Evolutionary conservation across 2,329 filamentous ascomycete species (phyloP).

Genomic region (Fusarium nodosum): DNA sequence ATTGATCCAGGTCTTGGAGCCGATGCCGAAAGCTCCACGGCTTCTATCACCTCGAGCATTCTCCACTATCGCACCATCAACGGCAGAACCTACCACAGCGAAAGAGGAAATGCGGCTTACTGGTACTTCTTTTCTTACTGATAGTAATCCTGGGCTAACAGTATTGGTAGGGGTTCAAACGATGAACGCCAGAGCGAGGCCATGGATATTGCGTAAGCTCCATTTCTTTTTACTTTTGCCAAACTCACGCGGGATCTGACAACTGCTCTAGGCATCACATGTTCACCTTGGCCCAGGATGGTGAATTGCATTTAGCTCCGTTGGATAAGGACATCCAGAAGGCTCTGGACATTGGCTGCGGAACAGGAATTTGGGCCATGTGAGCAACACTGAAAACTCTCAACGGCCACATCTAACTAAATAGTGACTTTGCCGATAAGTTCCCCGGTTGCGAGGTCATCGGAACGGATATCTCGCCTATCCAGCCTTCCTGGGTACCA

Average conservation of each 20-base stretch:
- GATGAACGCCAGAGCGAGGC: conserved; percentile 28
- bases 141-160: neutral
- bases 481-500: conserved; percentile 37
- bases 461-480: conserved; percentile 40
- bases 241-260: neutral
- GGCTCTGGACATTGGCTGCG: conserved; percentile 2
- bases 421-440: conserved; percentile 41
- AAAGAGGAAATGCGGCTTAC: conserved; percentile 28
- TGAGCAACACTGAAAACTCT: neutral
- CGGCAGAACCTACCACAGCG: conserved; percentile 23
- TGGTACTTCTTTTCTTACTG: neutral
- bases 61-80: conserved; percentile 30
- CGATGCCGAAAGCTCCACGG: conserved; percentile 18
- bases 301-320: conserved; percentile 19
- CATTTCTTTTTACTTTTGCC: neutral
- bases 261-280: conserved; percentile 11
- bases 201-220: conserved; percentile 25
- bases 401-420: neutral
- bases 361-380: conserved; percentile 40
- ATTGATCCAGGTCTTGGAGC: conserved; percentile 17
- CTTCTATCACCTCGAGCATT: conserved; percentile 26
- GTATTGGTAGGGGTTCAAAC: conserved; percentile 9
- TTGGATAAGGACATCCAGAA: neutral
- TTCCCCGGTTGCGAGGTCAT: conserved; percentile 34
- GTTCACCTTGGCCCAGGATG: conserved; percentile 22